Percentiles rank a stretch among this genome's conserved stretches.
Conservation (phyloP, 257 asterid genomes). For the Petrea volubilis region DNA sequence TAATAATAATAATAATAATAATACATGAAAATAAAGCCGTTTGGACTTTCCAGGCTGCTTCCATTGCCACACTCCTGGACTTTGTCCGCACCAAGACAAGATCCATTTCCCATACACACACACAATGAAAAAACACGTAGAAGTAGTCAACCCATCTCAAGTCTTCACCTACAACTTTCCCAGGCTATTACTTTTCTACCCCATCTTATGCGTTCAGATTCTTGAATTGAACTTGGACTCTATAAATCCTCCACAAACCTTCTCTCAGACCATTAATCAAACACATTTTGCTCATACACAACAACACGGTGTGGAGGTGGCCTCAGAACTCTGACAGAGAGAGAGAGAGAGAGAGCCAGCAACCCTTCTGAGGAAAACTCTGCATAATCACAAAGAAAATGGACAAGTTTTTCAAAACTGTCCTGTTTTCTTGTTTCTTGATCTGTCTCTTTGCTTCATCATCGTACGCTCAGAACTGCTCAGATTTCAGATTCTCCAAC, state of each 20-base stretch:
- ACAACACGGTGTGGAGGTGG: too few species aligned
- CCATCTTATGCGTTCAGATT: not conserved
- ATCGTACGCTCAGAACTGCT: conserved; percentile 39
- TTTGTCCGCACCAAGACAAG: not conserved
- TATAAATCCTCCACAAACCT: not conserved
- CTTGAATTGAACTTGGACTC: not conserved
- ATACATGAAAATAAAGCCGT: too few species aligned
- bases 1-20: too few species aligned
- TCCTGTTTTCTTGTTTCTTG: conserved; percentile 27
- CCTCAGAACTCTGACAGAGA: too few species aligned
- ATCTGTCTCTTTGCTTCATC: conserved; percentile 1
- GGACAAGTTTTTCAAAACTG: conserved; percentile 22
- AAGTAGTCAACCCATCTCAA: conserved; percentile 7
- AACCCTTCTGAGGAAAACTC: too few species aligned
- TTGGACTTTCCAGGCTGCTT: conserved; percentile 16
- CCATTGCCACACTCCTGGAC: not conserved
- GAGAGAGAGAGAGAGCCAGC: not conserved
- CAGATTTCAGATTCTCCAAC: conserved; percentile 32
- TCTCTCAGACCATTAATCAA: not conserved
- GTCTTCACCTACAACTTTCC: conserved; percentile 3
- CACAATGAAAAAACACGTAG: not conserved
- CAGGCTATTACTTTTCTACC: conserved; percentile 10
- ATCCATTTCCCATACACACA: conserved; percentile 1
- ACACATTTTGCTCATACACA: not conserved
- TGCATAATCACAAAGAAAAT: conserved; percentile 25